phyloP scores from a whole-genome alignment of 208 protist species.

The Trypanosoma scelopori region DNA sequence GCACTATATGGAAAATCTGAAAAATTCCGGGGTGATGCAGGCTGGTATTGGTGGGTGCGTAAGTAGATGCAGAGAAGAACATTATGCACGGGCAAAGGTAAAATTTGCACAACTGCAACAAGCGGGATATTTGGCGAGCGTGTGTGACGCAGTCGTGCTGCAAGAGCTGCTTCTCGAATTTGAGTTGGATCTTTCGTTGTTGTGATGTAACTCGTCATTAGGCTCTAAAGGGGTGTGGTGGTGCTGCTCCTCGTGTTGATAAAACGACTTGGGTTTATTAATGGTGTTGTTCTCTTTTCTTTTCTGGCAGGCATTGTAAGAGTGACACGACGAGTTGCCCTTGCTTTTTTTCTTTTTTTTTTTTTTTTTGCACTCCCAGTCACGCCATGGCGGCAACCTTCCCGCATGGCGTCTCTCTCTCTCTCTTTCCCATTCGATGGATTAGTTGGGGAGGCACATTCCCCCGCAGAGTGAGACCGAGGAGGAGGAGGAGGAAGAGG shows the following conservation, averaged over 20 bases:
- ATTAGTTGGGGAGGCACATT: no score
- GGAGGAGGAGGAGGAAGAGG: no score
- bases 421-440: no score
- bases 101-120: not conserved
- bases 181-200: conserved; percentile 8
- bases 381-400: no score
- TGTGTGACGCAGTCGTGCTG: not conserved
- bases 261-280: not conserved
- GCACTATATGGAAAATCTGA: conserved; percentile 21
- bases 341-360: not conserved
- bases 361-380: no score
- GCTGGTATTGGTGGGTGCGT: conserved; percentile 5
- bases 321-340: not conserved
- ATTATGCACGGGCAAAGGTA: conserved; percentile 13
- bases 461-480: no score
- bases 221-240: no score
- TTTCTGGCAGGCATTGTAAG: not conserved
- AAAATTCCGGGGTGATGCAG: conserved; percentile 3
- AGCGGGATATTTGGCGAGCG: not conserved
- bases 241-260: no score
- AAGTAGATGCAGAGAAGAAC: conserved; percentile 24
- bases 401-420: no score
- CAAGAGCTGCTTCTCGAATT: conserved; percentile 29
- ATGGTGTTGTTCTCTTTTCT: not conserved
- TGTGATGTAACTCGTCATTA: conserved; percentile 1